Percentiles rank a stretch among this genome's conserved stretches.
phyloP scores from a whole-genome alignment of 169 alveolate species.

The Eimeria mitis region DNA sequence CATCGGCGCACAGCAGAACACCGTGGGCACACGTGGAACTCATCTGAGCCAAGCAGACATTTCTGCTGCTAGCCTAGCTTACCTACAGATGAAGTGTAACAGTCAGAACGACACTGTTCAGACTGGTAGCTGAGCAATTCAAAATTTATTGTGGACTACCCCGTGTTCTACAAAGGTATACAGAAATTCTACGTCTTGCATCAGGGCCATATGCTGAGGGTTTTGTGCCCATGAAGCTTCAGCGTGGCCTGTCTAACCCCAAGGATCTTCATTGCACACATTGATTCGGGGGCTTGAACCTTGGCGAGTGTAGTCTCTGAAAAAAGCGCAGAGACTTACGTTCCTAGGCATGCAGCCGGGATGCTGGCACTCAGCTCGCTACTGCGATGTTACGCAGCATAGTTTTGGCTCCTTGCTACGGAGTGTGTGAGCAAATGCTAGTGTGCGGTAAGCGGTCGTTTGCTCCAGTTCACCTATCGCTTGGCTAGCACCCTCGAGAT shows the following conservation, averaged over 20 bases:
- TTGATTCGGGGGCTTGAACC: not conserved
- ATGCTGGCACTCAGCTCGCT: not conserved
- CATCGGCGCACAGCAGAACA: not conserved
- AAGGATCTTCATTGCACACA: not conserved
- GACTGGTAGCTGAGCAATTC: not conserved
- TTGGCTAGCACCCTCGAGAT: slow-evolving; percentile 16
- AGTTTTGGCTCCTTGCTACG: not conserved
- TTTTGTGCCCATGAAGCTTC: not conserved
- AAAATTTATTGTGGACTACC: not conserved
- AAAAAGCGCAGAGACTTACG: not conserved
- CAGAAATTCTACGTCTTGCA: not conserved
- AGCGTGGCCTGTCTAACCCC: not conserved
- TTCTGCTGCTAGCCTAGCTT: not conserved
- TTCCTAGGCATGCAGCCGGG: not conserved
- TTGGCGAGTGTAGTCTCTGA: not conserved
- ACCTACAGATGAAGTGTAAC: not conserved
- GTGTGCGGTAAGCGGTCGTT: too few species aligned
- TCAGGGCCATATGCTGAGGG: not conserved
- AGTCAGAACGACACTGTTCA: not conserved
- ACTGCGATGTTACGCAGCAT: not conserved
- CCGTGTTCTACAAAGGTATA: not conserved
- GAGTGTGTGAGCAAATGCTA: not conserved
- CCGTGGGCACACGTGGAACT: not conserved
- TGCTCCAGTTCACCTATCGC: slow-evolving; percentile 26
- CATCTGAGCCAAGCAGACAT: not conserved